These are phyloP conservation scores for Alternaria sp. DNA, from an alignment of 2,329 filamentous ascomycete genomes.

Conservation along the genomic window DNA sequence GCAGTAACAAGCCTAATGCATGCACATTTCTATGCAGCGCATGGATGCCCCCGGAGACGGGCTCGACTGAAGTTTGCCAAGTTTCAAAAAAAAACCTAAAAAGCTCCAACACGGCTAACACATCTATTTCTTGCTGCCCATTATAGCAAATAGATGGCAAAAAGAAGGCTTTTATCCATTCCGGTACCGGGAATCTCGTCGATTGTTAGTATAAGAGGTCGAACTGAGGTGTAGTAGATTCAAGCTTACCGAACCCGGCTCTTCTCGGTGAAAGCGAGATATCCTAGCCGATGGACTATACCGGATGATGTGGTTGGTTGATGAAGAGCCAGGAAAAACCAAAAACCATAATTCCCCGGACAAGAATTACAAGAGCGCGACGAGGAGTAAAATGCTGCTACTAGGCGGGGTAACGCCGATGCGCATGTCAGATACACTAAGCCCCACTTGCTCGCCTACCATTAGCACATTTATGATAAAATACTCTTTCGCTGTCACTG, in stretches of 20 bases:
- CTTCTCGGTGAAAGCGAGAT: conserved; percentile 15
- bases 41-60: background rate
- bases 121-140: too few relatives aligned
- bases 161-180: too few relatives aligned
- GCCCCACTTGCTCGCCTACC: background rate
- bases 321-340: too few relatives aligned
- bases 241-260: conserved; percentile 9
- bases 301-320: conserved; percentile 1
- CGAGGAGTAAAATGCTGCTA: background rate
- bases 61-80: background rate
- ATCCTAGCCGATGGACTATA: conserved; percentile 15
- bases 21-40: background rate
- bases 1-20: background rate
- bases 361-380: too few relatives aligned
- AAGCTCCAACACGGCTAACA: background rate
- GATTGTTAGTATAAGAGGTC: too few relatives aligned
- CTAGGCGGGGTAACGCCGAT: background rate
- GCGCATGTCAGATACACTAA: background rate
- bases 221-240: background rate
- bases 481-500: too few relatives aligned
- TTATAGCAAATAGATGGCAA: too few relatives aligned
- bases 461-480: too few relatives aligned
- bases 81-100: background rate
- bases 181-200: background rate
- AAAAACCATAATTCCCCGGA: too few relatives aligned